Base-by-base conservation (phyloP, 2,329 filamentous ascomycete species). In the Paecilomyces niveus region DNA sequence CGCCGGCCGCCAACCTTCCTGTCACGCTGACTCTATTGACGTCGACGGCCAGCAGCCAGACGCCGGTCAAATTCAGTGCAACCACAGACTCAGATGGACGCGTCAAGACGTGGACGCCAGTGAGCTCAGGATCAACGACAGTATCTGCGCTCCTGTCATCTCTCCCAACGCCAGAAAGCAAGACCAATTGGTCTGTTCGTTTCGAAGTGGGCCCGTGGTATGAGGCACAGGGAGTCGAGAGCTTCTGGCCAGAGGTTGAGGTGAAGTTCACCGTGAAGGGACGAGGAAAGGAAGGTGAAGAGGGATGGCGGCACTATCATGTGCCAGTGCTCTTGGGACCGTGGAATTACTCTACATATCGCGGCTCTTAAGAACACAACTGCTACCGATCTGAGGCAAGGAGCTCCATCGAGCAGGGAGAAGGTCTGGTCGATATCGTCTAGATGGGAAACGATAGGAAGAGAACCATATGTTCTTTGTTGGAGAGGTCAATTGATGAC, bases 21-120 rank as follows among this genome's bases (percentile, higher is more conserved):
- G 81, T 82, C 63, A 77, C 75, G 0, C 73, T 81, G 33, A 78
- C 77, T 2, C 75, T 84, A 55, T 76, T 97, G 65, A 88, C 26
- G 77, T 90, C 54, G 74, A 77, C 61, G 52, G 65, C 61, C 54
- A 59, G 73, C 66, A 54, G 59, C 59, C 59, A 63, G 26, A 63
- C 58, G 35, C 62, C 65, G 18, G 56, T 67, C 56, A 69, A 59
- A 22, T 78, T 77, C 67, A 65, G 63, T 57, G 75, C 74, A 39
- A 70, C 67, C 21, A 80, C 77, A 53, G 75, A 79, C 59, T 67
- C 72, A 50, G 78, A 81, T 65, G 78, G 78, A 22, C 75, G 78
- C 8, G 73, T 80, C 53, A 76, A 72, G 57, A 71, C 69, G 57
- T 80, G 77, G 78, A 68, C 67, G 10, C 65, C 73, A 32, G 61